A percentile compares a stretch with the other conserved stretches of the same genome.
Evolutionary conservation across 2,329 filamentous ascomycete genomes (phyloP).

Genomic region (Curvularia sp.): DNA sequence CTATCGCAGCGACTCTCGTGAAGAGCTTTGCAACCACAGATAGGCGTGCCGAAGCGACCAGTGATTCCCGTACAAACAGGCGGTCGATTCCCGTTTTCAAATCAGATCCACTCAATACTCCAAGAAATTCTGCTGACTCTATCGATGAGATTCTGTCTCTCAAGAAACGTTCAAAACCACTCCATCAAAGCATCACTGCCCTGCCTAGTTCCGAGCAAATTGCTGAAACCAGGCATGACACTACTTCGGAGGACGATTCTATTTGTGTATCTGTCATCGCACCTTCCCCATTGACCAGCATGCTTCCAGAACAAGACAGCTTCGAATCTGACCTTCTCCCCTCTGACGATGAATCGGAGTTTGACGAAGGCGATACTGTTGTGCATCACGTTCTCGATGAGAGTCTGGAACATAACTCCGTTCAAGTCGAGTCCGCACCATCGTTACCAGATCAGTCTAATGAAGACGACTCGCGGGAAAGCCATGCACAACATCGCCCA

Average conservation of each 20-base stretch:
- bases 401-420: slow-evolving; percentile 7
- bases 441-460: slow-evolving; percentile 5
- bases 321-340: slow-evolving; percentile 11
- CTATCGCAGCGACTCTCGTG: neutral
- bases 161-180: neutral
- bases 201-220: neutral
- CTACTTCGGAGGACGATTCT: slow-evolving; percentile 1
- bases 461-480: slow-evolving; percentile 11
- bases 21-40: neutral
- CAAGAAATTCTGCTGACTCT: slow-evolving; percentile 8
- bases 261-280: slow-evolving; percentile 1
- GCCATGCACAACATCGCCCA: slow-evolving; percentile 11
- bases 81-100: neutral
- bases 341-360: slow-evolving; percentile 39
- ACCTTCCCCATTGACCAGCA: neutral
- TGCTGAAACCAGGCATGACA: neutral
- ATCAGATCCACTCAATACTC: neutral
- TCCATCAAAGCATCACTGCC: neutral
- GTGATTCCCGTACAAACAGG: neutral
- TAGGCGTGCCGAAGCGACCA: neutral
- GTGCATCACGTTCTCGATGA: slow-evolving; percentile 41
- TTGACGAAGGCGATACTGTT: slow-evolving; percentile 48
- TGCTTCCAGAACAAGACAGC: neutral
- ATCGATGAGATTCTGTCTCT: slow-evolving; percentile 2
- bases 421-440: slow-evolving; percentile 11